A percentile compares a stretch with the other conserved stretches of the same genome.
Conservation (phyloP, 495 filamentous ascomycete genomes). For the Podospora anserina region DNA sequence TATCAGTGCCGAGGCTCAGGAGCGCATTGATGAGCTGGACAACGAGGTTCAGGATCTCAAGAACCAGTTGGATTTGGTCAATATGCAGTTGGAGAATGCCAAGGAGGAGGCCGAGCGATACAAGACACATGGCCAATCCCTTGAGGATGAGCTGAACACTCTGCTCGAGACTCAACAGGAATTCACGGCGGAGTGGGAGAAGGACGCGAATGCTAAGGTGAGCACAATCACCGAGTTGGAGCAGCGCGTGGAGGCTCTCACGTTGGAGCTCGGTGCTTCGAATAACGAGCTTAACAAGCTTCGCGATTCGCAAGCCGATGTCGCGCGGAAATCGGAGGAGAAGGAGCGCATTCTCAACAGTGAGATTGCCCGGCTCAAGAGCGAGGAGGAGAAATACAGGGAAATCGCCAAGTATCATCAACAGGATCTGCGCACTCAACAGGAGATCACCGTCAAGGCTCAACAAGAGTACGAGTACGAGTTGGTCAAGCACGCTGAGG, state of each 20-base stretch:
- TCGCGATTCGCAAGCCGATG: constrained; percentile 72
- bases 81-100: constrained; percentile 71
- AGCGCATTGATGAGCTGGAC: constrained; percentile 78
- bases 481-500: constrained; percentile 89
- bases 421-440: constrained; percentile 87
- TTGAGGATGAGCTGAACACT: constrained; percentile 83
- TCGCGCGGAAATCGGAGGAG: constrained; percentile 67
- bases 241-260: constrained; percentile 75
- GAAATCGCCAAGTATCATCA: constrained; percentile 77
- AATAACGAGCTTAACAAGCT: constrained; percentile 75
- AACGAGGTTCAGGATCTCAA: constrained; percentile 81
- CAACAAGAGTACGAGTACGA: constrained; percentile 95
- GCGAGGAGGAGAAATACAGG: constrained; percentile 76
- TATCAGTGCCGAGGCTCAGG: constrained; percentile 52
- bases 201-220: constrained; percentile 67
- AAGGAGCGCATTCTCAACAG: constrained; percentile 71
- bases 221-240: constrained; percentile 72
- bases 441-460: constrained; percentile 85
- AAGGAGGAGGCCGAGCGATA: constrained; percentile 81
- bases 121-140: constrained; percentile 78
- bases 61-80: constrained; percentile 71
- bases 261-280: constrained; percentile 70
- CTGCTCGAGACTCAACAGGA: constrained; percentile 78
- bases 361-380: constrained; percentile 77
- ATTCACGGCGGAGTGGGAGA: constrained; percentile 80